phyloP scores from a whole-genome alignment of 108 stramenopile species.

The Skeletonema tropicum region DNA sequence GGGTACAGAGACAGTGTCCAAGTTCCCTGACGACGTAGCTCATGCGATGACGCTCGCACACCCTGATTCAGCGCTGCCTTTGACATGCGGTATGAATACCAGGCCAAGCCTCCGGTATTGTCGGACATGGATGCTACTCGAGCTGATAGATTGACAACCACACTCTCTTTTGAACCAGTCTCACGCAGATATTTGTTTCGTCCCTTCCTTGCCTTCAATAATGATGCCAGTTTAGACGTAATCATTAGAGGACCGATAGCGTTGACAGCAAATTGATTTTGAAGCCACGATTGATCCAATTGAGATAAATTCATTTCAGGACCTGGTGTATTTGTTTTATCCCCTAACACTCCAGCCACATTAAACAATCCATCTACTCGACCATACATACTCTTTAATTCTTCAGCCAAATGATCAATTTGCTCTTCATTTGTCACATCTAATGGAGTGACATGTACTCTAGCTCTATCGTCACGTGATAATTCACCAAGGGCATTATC shows the following conservation, averaged over 20 bases:
- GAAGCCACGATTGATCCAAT: slow-evolving; percentile 56
- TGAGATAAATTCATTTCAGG: slow-evolving; percentile 54
- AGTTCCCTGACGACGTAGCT: slow-evolving; percentile 54
- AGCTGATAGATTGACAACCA: slow-evolving; percentile 69
- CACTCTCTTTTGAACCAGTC: slow-evolving; percentile 32
- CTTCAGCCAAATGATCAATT: slow-evolving; percentile 23
- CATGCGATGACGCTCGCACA: slow-evolving; percentile 56
- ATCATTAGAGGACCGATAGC: slow-evolving; percentile 57
- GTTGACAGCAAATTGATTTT: slow-evolving; percentile 55
- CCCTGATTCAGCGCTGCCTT: slow-evolving; percentile 72
- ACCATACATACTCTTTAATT: slow-evolving; percentile 19
- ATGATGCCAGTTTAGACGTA: slow-evolving; percentile 35
- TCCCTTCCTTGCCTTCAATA: slow-evolving; percentile 47
- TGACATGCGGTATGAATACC: slow-evolving; percentile 80
- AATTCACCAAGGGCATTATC: slow-evolving; percentile 31
- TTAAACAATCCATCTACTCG: slow-evolving; percentile 54
- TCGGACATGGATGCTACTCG: slow-evolving; percentile 70
- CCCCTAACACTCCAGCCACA: slow-evolving; percentile 52
- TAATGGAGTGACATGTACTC: slow-evolving; percentile 28
- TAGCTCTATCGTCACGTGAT: slow-evolving; percentile 4
- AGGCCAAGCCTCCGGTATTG: slow-evolving; percentile 64
- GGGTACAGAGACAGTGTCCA: slow-evolving; percentile 69
- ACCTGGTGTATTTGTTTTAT: slow-evolving; percentile 32
- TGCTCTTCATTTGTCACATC: slow-evolving; percentile 36
- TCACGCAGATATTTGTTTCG: slow-evolving; percentile 26